Conservation (phyloP, 305 asterid genomes). For the Solanum hybrid region DNA sequence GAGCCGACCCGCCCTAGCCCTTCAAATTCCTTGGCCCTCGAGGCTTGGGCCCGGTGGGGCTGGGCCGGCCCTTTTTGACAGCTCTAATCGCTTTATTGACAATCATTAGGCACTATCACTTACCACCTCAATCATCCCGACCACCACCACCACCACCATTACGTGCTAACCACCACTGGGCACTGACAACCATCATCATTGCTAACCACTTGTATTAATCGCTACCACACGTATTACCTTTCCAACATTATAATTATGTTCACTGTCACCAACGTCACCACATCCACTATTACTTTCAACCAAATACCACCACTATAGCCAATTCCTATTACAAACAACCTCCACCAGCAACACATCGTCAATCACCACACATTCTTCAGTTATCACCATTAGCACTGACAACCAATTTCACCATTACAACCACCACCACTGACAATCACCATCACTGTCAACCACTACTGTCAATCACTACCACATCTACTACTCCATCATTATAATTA, state of each 20-base stretch:
- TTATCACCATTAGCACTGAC: neutral
- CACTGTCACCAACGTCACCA: neutral
- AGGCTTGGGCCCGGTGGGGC: too few relatives aligned
- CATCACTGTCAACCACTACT: neutral
- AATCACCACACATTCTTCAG: neutral
- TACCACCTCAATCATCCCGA: neutral
- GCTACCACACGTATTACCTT: neutral
- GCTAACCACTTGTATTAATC: neutral
- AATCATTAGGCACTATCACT: neutral
- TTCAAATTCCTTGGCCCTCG: too few relatives aligned
- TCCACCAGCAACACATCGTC: neutral
- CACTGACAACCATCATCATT: neutral
- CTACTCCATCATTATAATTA: neutral
- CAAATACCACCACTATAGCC: neutral
- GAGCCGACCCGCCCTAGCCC: too few relatives aligned
- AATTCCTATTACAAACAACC: neutral
- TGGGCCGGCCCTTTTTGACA: too few relatives aligned
- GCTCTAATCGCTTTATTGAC: neutral
- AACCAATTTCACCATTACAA: neutral
- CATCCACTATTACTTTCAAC: neutral
- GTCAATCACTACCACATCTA: neutral
- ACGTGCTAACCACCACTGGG: neutral
- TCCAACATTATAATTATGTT: neutral
- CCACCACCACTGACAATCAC: neutral
- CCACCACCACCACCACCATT: neutral